Percentiles rank a stretch among this genome's conserved stretches.
Evolutionary conservation across 2,329 filamentous ascomycete genomes (phyloP).

Genomic region (Aspergillus felis): DNA sequence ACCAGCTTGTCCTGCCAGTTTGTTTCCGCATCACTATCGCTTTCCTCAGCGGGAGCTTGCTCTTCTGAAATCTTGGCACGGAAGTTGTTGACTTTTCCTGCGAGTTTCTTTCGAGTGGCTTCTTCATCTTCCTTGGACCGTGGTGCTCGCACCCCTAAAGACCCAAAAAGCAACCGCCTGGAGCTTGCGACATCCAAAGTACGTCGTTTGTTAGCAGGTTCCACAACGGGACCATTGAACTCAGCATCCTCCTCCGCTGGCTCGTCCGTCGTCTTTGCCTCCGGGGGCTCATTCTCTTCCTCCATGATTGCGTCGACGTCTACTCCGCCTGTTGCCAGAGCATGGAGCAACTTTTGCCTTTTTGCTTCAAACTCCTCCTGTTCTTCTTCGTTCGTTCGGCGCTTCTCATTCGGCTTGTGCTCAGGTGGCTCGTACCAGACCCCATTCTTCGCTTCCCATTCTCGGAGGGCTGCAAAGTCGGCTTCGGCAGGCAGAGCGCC

Average conservation of each 20-base stretch:
- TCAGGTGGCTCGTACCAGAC: slow-evolving; percentile 20
- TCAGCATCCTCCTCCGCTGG: slow-evolving; percentile 9
- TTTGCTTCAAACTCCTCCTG: slow-evolving; percentile 48
- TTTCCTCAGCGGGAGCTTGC: slow-evolving; percentile 18
- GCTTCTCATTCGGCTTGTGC: slow-evolving; percentile 6
- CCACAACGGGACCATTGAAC: slow-evolving; percentile 9
- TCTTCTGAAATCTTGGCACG: slow-evolving; percentile 26
- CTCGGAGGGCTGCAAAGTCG: slow-evolving; percentile 46
- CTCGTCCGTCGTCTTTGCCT: slow-evolving; percentile 2
- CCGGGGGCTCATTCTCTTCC: slow-evolving; percentile 28
- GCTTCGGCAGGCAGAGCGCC: slow-evolving; percentile 51
- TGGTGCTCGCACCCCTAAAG: slow-evolving; percentile 65
- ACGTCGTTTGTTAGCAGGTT: slow-evolving; percentile 30
- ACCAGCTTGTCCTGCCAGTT: slow-evolving; percentile 71
- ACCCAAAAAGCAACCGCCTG: slow-evolving; percentile 66
- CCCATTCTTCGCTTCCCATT: slow-evolving; percentile 30
- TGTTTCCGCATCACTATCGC: slow-evolving; percentile 50
- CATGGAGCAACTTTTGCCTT: slow-evolving; percentile 49
- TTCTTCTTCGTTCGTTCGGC: slow-evolving; percentile 22
- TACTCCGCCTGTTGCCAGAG: slow-evolving; percentile 51
- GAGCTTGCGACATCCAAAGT: slow-evolving; percentile 59
- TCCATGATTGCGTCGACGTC: slow-evolving; percentile 39
- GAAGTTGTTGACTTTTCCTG: slow-evolving; percentile 47
- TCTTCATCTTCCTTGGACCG: slow-evolving; percentile 67
- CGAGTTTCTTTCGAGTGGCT: slow-evolving; percentile 56